Percentiles rank a stretch among this genome's conserved stretches.
phyloP scores from a whole-genome alignment of 805 yeast genomes.

The Candida manassasensis region DNA sequence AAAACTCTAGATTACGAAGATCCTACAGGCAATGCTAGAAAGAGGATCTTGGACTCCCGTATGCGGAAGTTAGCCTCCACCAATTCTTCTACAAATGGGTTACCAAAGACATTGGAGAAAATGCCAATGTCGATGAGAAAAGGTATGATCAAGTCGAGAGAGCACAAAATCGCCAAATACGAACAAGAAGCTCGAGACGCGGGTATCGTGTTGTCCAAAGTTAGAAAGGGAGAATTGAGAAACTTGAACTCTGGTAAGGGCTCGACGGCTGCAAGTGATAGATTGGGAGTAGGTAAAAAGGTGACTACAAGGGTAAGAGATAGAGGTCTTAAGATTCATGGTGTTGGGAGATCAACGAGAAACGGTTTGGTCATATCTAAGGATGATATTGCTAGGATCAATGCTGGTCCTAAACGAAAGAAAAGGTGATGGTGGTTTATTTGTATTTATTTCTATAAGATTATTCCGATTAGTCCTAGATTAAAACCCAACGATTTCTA shows the following conservation, averaged over 20 bases:
- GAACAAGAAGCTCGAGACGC: constrained; percentile 84
- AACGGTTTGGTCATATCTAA: constrained; percentile 73
- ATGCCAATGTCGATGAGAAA: constrained; percentile 88
- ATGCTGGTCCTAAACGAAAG: constrained; percentile 8
- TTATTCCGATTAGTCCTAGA: constrained; percentile 1
- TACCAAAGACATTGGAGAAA: constrained; percentile 51
- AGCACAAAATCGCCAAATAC: constrained; percentile 47
- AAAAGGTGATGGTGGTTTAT: constrained; percentile 3
- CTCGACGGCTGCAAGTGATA: constrained; percentile 44
- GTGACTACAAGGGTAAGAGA: constrained; percentile 48
- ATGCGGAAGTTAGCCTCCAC: constrained; percentile 39
- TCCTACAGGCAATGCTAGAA: constrained; percentile 66
- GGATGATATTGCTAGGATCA: constrained; percentile 54
- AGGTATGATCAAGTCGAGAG: constrained; percentile 66
- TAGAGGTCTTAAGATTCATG: constrained; percentile 72
- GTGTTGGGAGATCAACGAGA: constrained; percentile 72
- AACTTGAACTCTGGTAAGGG: constrained; percentile 51
- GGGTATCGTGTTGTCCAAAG: constrained; percentile 79
- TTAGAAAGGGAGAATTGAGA: constrained; percentile 62
- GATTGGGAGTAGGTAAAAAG: constrained; percentile 45
- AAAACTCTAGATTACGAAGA: constrained; percentile 57
- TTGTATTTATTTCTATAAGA: constrained; percentile 3
- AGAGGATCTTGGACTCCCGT: constrained; percentile 57
- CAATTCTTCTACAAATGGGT: constrained; percentile 44
- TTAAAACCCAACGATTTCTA: constrained; percentile 25